phyloP scores from a whole-genome alignment of 192 early-diverging fungal species.

The Coemansia furcata region DNA sequence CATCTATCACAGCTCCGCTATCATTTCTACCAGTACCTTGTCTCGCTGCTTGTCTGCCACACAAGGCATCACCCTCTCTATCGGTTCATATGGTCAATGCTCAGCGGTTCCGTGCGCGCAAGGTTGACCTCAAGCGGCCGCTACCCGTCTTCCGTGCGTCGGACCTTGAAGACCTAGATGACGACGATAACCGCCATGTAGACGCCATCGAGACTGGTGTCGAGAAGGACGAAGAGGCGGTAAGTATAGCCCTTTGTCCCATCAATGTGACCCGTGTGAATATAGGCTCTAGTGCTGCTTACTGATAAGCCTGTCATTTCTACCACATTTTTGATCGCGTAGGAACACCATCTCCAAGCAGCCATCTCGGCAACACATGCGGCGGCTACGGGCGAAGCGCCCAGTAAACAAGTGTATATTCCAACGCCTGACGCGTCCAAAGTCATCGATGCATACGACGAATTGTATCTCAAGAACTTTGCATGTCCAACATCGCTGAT shows the following conservation, averaged over 20 bases:
- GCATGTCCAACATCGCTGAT: conserved; percentile 76
- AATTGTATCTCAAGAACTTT: conserved; percentile 68
- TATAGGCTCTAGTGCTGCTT: conserved; percentile 7
- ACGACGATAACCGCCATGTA: conserved; percentile 61
- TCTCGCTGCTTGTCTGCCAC: not conserved
- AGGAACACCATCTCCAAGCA: conserved; percentile 95
- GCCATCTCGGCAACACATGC: conserved; percentile 79
- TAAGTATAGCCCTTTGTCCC: conserved; percentile 34
- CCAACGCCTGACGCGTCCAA: conserved; percentile 90
- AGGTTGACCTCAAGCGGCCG: conserved; percentile 84
- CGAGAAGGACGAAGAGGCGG: conserved; percentile 93
- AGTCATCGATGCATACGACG: conserved; percentile 63
- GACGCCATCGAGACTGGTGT: conserved; percentile 81
- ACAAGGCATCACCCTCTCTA: not conserved
- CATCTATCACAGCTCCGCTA: not conserved
- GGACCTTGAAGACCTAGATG: conserved; percentile 83
- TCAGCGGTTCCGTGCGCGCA: conserved; percentile 73
- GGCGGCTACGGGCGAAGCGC: conserved; percentile 59
- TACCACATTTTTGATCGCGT: conserved; percentile 6
- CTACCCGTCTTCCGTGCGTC: conserved; percentile 77
- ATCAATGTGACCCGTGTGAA: not conserved
- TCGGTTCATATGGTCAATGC: conserved; percentile 49
- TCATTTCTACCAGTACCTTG: not conserved
- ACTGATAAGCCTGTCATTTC: not conserved
- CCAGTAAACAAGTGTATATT: conserved; percentile 66